Evolutionary conservation across 257 asterid species (phyloP).

Genomic region (Solanum dulcamara): DNA sequence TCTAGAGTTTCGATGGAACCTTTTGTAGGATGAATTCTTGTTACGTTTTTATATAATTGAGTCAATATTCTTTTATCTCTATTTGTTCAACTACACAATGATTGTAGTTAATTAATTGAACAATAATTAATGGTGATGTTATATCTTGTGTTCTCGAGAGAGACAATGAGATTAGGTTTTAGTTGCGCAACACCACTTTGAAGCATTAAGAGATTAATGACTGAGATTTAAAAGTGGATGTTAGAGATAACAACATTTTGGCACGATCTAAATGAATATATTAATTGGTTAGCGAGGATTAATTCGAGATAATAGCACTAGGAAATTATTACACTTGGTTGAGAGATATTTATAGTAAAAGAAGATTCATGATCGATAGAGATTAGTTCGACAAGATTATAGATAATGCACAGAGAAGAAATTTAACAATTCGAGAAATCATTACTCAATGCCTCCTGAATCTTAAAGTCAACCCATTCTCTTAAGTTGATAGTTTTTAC

Average conservation of each 20-base stretch:
- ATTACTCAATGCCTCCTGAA: not conserved
- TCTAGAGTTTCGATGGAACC: not conserved
- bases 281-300: not conserved
- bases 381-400: too few species aligned
- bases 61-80: not conserved
- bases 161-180: not conserved
- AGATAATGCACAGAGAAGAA: not conserved
- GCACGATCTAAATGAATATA: too few species aligned
- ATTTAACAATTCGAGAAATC: too few species aligned
- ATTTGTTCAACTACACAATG: not conserved
- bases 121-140: too few species aligned
- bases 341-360: too few species aligned
- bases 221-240: not conserved
- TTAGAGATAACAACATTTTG: not conserved
- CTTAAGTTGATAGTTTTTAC: not conserved
- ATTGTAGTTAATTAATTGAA: not conserved
- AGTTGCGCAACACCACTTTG: not conserved
- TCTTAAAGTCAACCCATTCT: too few species aligned
- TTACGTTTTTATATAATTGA: too few species aligned
- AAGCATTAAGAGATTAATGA: not conserved
- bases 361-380: too few species aligned
- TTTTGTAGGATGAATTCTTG: not conserved
- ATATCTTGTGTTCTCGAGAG: not conserved
- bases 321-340: not conserved
- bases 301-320: not conserved